A percentile compares a stretch with the other conserved stretches of the same genome.
Conservation (phyloP, 139 green algal genomes). For the Coelastrella sp. region DNA sequence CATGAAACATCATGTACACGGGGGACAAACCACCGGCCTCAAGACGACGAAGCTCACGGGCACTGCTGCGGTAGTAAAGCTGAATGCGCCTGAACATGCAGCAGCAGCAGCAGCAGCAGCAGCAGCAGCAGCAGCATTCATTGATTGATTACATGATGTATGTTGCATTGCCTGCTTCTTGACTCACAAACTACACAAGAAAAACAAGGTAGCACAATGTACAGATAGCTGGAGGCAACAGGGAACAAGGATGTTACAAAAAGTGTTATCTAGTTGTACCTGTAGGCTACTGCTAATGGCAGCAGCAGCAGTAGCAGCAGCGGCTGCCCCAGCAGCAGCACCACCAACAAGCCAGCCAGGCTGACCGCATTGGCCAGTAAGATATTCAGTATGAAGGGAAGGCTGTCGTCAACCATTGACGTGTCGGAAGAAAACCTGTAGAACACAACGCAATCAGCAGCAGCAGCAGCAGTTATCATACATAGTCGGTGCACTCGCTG, state of each 20-base stretch:
- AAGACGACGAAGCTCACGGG: slow-evolving; percentile 80
- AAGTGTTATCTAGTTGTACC: slow-evolving; percentile 29
- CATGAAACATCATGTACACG: slow-evolving; percentile 76
- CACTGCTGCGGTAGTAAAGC: slow-evolving; percentile 70
- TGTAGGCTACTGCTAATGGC: slow-evolving; percentile 70
- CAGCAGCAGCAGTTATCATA: slow-evolving; percentile 20
- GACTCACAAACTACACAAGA: too few relatives aligned
- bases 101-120: not conserved
- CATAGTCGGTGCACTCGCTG: too few relatives aligned
- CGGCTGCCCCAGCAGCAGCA: slow-evolving; percentile 77
- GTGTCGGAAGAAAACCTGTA: slow-evolving; percentile 85
- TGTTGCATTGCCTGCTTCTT: too few relatives aligned
- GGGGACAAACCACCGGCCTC: slow-evolving; percentile 74
- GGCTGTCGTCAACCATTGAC: slow-evolving; percentile 82
- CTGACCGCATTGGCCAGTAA: slow-evolving; percentile 80
- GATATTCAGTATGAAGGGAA: slow-evolving; percentile 96
- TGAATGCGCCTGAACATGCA: slow-evolving; percentile 63
- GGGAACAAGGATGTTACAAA: too few relatives aligned
- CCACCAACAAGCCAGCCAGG: slow-evolving; percentile 71
- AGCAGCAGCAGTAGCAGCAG: slow-evolving; percentile 69
- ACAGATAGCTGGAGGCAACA: too few relatives aligned
- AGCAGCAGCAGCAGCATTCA: not conserved
- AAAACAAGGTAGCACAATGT: too few relatives aligned
- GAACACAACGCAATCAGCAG: too few relatives aligned
- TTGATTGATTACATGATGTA: too few relatives aligned